Conservation (phyloP, 2,329 filamentous ascomycete species). For the Anthostomella pinea region DNA sequence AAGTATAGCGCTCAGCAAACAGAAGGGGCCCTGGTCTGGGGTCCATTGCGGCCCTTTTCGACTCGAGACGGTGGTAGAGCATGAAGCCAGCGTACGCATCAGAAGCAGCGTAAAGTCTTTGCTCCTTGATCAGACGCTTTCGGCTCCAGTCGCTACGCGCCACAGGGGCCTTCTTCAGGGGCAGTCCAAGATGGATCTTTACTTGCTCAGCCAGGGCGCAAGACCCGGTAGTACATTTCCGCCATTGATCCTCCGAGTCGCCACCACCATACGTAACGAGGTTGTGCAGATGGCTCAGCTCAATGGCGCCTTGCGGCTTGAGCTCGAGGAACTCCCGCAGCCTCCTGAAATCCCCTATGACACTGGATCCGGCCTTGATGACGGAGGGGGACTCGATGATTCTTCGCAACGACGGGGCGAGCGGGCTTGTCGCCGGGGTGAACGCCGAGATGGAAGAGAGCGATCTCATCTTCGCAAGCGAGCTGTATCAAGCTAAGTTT, state of each 20-base stretch:
- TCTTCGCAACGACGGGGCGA: neutral
- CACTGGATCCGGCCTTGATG: neutral
- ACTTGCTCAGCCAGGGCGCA: no score
- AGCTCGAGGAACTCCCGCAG: neutral
- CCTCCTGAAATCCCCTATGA: constrained; percentile 1
- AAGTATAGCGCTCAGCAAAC: neutral
- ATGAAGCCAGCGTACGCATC: constrained; percentile 2
- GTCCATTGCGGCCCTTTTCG: neutral
- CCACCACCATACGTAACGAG: constrained; percentile 1
- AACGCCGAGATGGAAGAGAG: neutral
- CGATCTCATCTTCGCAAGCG: constrained; percentile 1
- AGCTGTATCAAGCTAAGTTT: constrained; percentile 2
- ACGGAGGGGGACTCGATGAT: neutral
- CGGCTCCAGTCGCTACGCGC: neutral
- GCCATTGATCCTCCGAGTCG: neutral
- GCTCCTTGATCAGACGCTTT: neutral
- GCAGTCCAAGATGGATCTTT: no score
- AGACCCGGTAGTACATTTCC: neutral
- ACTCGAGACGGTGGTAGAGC: neutral
- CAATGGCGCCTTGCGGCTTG: neutral
- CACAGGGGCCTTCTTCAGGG: no score
- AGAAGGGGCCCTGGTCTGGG: neutral
- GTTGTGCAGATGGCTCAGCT: constrained; percentile 1
- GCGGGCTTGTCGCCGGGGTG: neutral
- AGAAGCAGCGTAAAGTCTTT: neutral